A percentile compares a stretch with the other conserved stretches of the same genome.
Evolutionary conservation across 1,284 basidiomycete genomes (phyloP).

Genomic region (Microbotryomycetes sp.): DNA sequence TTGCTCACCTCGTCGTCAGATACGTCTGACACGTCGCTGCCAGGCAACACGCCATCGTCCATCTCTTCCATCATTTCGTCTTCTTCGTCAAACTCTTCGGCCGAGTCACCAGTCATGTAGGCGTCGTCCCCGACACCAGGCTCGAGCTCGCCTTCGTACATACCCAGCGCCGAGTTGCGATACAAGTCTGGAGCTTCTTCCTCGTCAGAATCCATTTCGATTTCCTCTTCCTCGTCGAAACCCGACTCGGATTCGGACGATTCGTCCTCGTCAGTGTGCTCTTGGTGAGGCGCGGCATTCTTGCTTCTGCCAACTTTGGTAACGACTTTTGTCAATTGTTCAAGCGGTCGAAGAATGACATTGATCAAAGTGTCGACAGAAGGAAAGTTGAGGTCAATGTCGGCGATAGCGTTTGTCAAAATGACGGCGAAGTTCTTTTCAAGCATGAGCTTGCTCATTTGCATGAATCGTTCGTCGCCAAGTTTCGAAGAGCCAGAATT

Average conservation of each 20-base stretch:
- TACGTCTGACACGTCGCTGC: slow-evolving; percentile 32
- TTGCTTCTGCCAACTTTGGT: slow-evolving; percentile 90
- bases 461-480: slow-evolving; percentile 73
- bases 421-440: slow-evolving; percentile 94
- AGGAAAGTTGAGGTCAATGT: slow-evolving; percentile 93
- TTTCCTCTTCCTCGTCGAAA: slow-evolving; percentile 50
- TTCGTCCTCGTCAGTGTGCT: slow-evolving; percentile 34
- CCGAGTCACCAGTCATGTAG: slow-evolving; percentile 31
- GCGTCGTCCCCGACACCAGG: slow-evolving; percentile 34
- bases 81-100: slow-evolving; percentile 39
- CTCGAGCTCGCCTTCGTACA: slow-evolving; percentile 53
- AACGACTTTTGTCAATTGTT: slow-evolving; percentile 88
- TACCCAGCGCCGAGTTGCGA: slow-evolving; percentile 91
- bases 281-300: slow-evolving; percentile 36
- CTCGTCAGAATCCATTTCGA: slow-evolving; percentile 51
- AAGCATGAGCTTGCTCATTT: slow-evolving; percentile 95
- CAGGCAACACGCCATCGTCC: slow-evolving; percentile 15
- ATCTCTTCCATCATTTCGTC: slow-evolving; percentile 44
- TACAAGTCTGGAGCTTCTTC: slow-evolving; percentile 81
- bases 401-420: slow-evolving; percentile 79
- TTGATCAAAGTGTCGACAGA: slow-evolving; percentile 78
- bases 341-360: slow-evolving; percentile 78
- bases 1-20: slow-evolving; percentile 32
- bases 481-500: slow-evolving; percentile 44
- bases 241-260: slow-evolving; percentile 25